Conservation (phyloP, 129 eudicot species). For the Saposhnikovia divaricata region DNA sequence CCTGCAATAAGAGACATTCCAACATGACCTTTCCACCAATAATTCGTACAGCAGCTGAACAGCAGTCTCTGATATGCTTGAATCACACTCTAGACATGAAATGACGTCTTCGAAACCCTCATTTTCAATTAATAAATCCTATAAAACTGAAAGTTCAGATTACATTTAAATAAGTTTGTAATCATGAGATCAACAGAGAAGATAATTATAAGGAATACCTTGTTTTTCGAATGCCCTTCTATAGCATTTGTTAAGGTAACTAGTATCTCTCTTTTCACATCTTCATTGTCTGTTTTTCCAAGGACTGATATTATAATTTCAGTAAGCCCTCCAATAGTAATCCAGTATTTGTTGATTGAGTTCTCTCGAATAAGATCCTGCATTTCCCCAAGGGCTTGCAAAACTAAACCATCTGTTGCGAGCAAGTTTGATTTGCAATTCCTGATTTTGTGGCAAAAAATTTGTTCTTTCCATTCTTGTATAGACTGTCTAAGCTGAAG, state of each 20-base stretch:
- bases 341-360: constrained; percentile 56
- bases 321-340: constrained; percentile 53
- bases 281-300: constrained; percentile 19
- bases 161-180: background rate
- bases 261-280: constrained; percentile 29
- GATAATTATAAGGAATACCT: constrained; percentile 24
- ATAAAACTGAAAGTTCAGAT: constrained; percentile 3
- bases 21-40: constrained; percentile 27
- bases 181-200: background rate
- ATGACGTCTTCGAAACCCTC: constrained; percentile 36
- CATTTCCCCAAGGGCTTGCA: constrained; percentile 37
- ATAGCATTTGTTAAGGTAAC: constrained; percentile 33
- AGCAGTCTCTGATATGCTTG: constrained; percentile 35
- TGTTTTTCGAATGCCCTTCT: constrained; percentile 56
- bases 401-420: constrained; percentile 17
- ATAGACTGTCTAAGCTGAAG: constrained; percentile 56
- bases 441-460: constrained; percentile 41
- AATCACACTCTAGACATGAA: constrained; percentile 36
- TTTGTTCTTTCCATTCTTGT: constrained; percentile 65
- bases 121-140: constrained; percentile 44
- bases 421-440: constrained; percentile 40
- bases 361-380: constrained; percentile 44
- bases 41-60: constrained; percentile 46
- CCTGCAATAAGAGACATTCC: constrained; percentile 25
- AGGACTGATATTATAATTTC: constrained; percentile 32